phyloP scores from a whole-genome alignment of 2,329 filamentous ascomycete species.

The Cercospora zeae-maydis region DNA sequence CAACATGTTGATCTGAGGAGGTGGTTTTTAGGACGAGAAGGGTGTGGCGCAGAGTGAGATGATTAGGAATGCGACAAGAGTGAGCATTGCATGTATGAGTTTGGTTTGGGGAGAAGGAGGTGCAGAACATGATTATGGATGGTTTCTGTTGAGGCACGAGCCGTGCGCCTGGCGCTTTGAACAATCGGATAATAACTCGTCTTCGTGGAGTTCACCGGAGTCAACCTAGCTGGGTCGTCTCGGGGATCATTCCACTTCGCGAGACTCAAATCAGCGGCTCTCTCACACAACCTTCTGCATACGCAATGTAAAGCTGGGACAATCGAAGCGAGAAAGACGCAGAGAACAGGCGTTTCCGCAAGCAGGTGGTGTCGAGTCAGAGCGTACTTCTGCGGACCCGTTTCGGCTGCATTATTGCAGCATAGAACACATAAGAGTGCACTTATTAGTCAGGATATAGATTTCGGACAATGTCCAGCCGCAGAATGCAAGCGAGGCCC shows the following conservation, averaged over 20 bases:
- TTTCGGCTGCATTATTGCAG: too few species aligned
- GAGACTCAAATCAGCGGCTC: too few species aligned
- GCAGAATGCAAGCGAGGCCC: too few species aligned
- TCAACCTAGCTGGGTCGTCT: not conserved
- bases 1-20: conserved; percentile 54
- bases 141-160: not conserved
- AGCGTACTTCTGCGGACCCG: too few species aligned
- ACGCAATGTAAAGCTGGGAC: too few species aligned
- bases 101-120: conserved; percentile 11
- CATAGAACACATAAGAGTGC: too few species aligned
- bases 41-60: conserved; percentile 26
- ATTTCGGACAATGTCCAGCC: too few species aligned
- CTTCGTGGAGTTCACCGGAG: not conserved
- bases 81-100: conserved; percentile 54
- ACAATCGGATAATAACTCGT: not conserved
- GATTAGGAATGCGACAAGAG: conserved; percentile 38
- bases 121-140: not conserved
- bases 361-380: too few species aligned
- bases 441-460: too few species aligned
- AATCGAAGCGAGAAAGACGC: too few species aligned
- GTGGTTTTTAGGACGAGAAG: conserved; percentile 45
- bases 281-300: too few species aligned
- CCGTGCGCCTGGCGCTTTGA: not conserved
- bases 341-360: too few species aligned
- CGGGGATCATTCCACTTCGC: not conserved